A percentile compares a stretch with the other conserved stretches of the same genome.
Conservation (phyloP, 306 rosid genomes). For the Castanea crenata region DNA sequence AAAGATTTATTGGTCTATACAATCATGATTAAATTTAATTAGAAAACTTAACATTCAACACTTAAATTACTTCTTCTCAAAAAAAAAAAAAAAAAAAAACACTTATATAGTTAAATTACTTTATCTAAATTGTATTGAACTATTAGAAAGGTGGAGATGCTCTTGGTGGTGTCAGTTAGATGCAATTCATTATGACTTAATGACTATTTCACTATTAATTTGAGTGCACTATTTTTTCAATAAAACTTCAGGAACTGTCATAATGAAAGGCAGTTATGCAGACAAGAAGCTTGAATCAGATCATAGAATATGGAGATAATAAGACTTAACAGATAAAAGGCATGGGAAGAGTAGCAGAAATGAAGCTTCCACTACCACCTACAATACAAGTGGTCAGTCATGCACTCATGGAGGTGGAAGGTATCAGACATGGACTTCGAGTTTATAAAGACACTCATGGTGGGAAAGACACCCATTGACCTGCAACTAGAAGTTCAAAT, state of each 20-base stretch:
- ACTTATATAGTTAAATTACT: too few relatives aligned
- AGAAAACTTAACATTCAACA: too few relatives aligned
- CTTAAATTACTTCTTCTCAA: too few relatives aligned
- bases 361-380: neutral
- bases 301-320: neutral
- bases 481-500: conserved; percentile 8
- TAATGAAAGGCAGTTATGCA: too few relatives aligned
- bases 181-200: neutral
- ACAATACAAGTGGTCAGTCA: conserved; percentile 2
- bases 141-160: too few relatives aligned
- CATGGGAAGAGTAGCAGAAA: neutral
- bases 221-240: neutral
- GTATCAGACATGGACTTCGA: conserved; percentile 10
- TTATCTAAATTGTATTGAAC: too few relatives aligned
- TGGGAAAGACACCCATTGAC: conserved; percentile 11
- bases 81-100: too few relatives aligned
- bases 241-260: neutral
- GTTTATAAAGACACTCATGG: neutral
- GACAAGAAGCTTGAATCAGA: neutral
- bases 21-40: too few relatives aligned
- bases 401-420: conserved; percentile 9
- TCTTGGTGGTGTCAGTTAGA: too few relatives aligned
- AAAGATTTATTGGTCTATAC: too few relatives aligned
- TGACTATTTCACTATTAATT: neutral
- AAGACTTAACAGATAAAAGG: neutral